Conservation (phyloP, 2,329 filamentous ascomycete species). For the Volutella citrinella region DNA sequence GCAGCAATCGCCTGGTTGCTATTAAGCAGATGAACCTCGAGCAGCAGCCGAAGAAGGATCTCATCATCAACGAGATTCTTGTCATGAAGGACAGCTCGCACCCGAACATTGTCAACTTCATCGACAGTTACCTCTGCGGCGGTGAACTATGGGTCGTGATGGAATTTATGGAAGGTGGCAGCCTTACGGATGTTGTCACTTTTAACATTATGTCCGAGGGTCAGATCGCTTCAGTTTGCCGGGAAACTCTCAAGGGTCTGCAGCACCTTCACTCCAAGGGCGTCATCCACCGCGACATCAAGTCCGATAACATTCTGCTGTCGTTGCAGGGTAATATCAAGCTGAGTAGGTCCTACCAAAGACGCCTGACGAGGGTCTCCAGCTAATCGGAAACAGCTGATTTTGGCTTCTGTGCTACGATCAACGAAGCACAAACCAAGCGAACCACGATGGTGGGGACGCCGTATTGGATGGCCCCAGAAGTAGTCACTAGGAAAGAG, state of each 20-base stretch:
- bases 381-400: constrained; percentile 63
- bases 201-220: constrained; percentile 99
- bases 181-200: constrained; percentile 95
- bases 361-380: no score
- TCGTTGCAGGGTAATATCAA: constrained; percentile 96
- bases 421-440: constrained; percentile 96
- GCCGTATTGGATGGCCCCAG: constrained; percentile 99
- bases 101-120: constrained; percentile 98
- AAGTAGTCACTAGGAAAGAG: constrained; percentile 95
- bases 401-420: constrained; percentile 98
- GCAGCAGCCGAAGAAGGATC: constrained; percentile 96
- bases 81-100: constrained; percentile 99
- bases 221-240: constrained; percentile 92
- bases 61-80: constrained; percentile 98
- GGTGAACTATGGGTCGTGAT: constrained; percentile 98
- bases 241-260: constrained; percentile 86
- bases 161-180: constrained; percentile 99
- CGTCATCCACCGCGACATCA: constrained; percentile 98
- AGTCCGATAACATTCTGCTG: constrained; percentile 95
- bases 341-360: constrained; percentile 68
- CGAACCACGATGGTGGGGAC: constrained; percentile 98
- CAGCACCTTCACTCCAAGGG: constrained; percentile 97
- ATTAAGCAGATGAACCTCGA: constrained; percentile 99
- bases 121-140: constrained; percentile 88
- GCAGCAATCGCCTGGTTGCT: constrained; percentile 82